Conservation (phyloP, 192 early-diverging fungal genomes). For the Borealophlyctis nickersoniae region DNA sequence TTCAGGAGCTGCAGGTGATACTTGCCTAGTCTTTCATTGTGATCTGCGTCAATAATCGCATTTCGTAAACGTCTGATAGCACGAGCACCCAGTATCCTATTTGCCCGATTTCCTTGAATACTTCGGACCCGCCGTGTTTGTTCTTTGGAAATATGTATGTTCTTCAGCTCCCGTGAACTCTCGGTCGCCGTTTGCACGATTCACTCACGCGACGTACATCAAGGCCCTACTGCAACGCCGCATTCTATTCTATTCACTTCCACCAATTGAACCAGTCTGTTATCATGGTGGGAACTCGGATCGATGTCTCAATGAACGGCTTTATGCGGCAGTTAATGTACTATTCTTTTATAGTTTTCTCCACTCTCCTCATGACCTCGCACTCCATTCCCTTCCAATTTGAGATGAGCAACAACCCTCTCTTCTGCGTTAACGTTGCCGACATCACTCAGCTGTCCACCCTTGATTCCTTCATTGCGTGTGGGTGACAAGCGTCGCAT, state of each 20-base stretch:
- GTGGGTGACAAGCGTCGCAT: too few relatives aligned
- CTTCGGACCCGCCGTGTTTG: neutral
- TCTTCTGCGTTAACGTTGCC: neutral
- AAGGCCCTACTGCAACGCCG: neutral
- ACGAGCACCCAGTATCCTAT: neutral
- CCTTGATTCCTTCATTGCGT: neutral
- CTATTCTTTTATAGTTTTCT: neutral
- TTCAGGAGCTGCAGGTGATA: neutral
- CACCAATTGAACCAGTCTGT: neutral
- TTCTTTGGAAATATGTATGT: neutral
- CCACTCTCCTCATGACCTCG: neutral
- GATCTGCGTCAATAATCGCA: too few relatives aligned
- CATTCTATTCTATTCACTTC: neutral
- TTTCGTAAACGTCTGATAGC: neutral
- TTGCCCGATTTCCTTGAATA: neutral
- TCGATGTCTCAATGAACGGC: too few relatives aligned
- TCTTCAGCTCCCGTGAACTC: neutral
- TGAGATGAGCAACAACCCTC: neutral
- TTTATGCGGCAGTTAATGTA: too few relatives aligned
- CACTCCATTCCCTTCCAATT: neutral
- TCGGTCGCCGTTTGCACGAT: neutral
- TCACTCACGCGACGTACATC: neutral
- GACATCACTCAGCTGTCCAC: neutral
- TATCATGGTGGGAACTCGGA: too few relatives aligned
- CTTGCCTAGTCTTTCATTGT: too few relatives aligned